A percentile compares a stretch with the other conserved stretches of the same genome.
Conservation (phyloP, 306 rosid species). For the Lathyrus sativus region DNA sequence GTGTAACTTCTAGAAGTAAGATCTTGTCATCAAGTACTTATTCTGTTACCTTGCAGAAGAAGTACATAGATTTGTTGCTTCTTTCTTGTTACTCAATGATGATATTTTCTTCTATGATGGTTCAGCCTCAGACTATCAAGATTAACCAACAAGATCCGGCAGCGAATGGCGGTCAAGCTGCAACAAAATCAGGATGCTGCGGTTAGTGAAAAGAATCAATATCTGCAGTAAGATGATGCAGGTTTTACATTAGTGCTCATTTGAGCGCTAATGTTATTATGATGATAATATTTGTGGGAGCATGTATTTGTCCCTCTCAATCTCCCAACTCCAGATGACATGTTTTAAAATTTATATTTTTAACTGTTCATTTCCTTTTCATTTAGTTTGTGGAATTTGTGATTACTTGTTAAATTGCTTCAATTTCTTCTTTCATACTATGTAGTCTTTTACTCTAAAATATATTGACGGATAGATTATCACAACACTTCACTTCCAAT, state of each 20-base stretch:
- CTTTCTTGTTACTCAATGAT: slow-evolving; percentile 17
- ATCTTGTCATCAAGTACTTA: neutral
- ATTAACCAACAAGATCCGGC: slow-evolving; percentile 60
- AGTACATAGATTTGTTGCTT: slow-evolving; percentile 21
- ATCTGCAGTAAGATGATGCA: slow-evolving; percentile 31
- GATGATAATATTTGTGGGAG: slow-evolving; percentile 40
- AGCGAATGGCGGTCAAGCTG: slow-evolving; percentile 55
- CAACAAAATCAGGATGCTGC: slow-evolving; percentile 70
- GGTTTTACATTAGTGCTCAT: slow-evolving; percentile 37
- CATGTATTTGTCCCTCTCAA: slow-evolving; percentile 40
- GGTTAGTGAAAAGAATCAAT: slow-evolving; percentile 48
- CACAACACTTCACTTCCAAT: slow-evolving; percentile 25
- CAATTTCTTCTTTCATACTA: slow-evolving; percentile 15
- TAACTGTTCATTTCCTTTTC: slow-evolving; percentile 8
- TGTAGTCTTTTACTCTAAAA: slow-evolving; percentile 37
- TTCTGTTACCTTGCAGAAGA: slow-evolving; percentile 1
- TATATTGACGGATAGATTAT: slow-evolving; percentile 33
- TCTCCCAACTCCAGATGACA: slow-evolving; percentile 40
- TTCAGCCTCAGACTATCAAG: slow-evolving; percentile 74
- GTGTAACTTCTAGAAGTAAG: neutral
- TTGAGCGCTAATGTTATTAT: slow-evolving; percentile 39
- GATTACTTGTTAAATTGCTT: slow-evolving; percentile 28
- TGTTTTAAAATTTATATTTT: slow-evolving; percentile 40
- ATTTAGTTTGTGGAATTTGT: slow-evolving; percentile 40
- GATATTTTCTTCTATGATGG: slow-evolving; percentile 27